Base-by-base conservation (phyloP, 768 basidiomycete genomes). In the Crepidotus variabilis region DNA sequence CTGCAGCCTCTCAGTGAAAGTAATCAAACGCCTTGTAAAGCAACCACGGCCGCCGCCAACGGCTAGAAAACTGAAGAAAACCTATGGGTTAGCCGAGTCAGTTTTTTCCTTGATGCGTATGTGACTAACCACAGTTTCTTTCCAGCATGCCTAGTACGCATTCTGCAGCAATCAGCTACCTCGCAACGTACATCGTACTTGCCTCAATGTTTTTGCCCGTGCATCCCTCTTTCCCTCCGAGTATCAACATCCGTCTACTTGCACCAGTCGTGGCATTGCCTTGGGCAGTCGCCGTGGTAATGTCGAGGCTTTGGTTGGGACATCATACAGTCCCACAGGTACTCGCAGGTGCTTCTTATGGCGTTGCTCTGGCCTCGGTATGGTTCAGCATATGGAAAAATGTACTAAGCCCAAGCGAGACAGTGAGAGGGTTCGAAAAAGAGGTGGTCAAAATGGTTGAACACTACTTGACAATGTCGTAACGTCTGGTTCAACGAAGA, bases 91-190 rank as follows among this genome's bases (percentile, higher is more conserved):
- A 6, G 62, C 45, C 14, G 20, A 10, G 48, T 24, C n/a, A n/a
- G n/a, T n/a, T n/a, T n/a, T n/a, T 33, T 21, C 45, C 24, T 47
- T 50, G 18, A 20, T 34, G 33, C 9, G 11, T 45, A 22, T 18
- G 33, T 20, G 2, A 13, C 9, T 34, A 20, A 16, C 20, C 32
- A 1, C 13, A 33, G 33, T 32, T 8, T 18, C 16, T 13, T 33
- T 52, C 13, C 65, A 91, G 90, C 11, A 92, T 92, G 90, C 90
- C 90, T 5, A 89, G 87, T 59, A 92, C 90, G 5, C 90, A 92
- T 67, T 86, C 90, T 10, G 84, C 88, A 9, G 73, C 77, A 5
- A 88, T 88, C 61, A 75, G 78, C 1, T 91, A 78, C 71, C 87
- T 80, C 64, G 84, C 82, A 8, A 74, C 78, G 1, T 92, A 83